Evolutionary conservation across 73 alveolate genomes (phyloP).

Genomic region (Breviolum minutum): DNA sequence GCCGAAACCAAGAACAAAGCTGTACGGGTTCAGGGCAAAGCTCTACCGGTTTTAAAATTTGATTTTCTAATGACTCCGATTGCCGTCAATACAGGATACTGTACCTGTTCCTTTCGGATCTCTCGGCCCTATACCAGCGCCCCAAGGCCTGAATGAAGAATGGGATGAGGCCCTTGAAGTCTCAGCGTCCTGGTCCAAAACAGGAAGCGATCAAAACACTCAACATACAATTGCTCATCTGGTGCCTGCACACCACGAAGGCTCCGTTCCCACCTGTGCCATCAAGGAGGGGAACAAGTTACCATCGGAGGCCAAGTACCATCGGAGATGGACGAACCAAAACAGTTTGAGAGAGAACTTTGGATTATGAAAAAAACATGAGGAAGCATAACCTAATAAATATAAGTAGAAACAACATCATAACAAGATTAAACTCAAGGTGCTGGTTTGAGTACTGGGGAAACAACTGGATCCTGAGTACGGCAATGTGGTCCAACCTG

Average conservation of each 20-base stretch:
- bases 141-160: background rate
- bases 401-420: background rate
- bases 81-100: too few relatives aligned
- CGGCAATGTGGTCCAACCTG: constrained; percentile 25
- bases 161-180: background rate
- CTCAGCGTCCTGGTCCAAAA: background rate
- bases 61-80: too few relatives aligned
- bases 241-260: background rate
- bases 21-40: too few relatives aligned
- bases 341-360: background rate
- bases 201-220: background rate
- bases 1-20: too few relatives aligned
- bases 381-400: background rate
- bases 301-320: background rate
- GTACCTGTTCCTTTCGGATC: too few relatives aligned
- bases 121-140: too few relatives aligned
- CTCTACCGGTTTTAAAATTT: too few relatives aligned
- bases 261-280: constrained; percentile 22
- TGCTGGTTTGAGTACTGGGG: background rate
- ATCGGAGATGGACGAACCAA: background rate
- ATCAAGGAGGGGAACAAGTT: background rate
- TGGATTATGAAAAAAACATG: background rate
- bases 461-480: background rate
- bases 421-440: background rate
- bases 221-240: background rate